phyloP scores from a whole-genome alignment of 2,329 filamentous ascomycete genomes.

The Phialophora tarda region DNA sequence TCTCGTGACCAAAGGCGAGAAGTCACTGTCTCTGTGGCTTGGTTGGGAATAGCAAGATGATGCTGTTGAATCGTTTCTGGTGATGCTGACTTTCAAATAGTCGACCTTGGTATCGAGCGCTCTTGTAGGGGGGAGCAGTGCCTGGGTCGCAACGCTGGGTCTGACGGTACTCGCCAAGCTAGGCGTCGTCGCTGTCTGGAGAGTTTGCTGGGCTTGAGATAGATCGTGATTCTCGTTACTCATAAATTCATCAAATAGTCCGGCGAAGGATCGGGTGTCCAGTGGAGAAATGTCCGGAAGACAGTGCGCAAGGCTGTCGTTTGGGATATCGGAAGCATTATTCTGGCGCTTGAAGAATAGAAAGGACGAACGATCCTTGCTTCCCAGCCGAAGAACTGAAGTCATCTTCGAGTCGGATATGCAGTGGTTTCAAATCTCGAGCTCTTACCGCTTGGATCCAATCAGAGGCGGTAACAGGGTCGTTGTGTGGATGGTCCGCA shows the following conservation, averaged over 20 bases:
- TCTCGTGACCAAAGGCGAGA: slow-evolving; percentile 34
- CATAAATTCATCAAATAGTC: slow-evolving; percentile 34
- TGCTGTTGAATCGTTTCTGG: slow-evolving; percentile 35
- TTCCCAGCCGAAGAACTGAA: slow-evolving; percentile 33
- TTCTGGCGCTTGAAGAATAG: slow-evolving; percentile 33
- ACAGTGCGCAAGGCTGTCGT: slow-evolving; percentile 20
- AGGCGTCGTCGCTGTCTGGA: neutral
- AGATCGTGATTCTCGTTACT: slow-evolving; percentile 21
- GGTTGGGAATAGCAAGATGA: slow-evolving; percentile 36
- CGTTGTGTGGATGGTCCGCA: slow-evolving; percentile 19
- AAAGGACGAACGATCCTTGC: slow-evolving; percentile 36
- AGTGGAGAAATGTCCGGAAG: slow-evolving; percentile 34
- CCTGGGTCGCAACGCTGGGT: neutral
- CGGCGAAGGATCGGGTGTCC: slow-evolving; percentile 34
- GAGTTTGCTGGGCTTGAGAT: neutral
- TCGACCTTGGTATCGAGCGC: slow-evolving; percentile 14
- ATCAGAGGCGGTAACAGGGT: slow-evolving; percentile 17
- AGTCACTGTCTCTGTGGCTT: slow-evolving; percentile 31
- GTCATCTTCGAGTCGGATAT: slow-evolving; percentile 28
- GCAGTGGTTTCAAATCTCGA: slow-evolving; percentile 16
- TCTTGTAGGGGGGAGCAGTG: neutral
- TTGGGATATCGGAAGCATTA: slow-evolving; percentile 18
- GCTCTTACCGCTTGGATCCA: slow-evolving; percentile 16
- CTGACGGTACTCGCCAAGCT: slow-evolving; percentile 3
- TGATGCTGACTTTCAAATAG: slow-evolving; percentile 23